A percentile compares a stretch with the other conserved stretches of the same genome.
Conservation (phyloP, 257 asterid species). For the Jasminum sambac region DNA sequence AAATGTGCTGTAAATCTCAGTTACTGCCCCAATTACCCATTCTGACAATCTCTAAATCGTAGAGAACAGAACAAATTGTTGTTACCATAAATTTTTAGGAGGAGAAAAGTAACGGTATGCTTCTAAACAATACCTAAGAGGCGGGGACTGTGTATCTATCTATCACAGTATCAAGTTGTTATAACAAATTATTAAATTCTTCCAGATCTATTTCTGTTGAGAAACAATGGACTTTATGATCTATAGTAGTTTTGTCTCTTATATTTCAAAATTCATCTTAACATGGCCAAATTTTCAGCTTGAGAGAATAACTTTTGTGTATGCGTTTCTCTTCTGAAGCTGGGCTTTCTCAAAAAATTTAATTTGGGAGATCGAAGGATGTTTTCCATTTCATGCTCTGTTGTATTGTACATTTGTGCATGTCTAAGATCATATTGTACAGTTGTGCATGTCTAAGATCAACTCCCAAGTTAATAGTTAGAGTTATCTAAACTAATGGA, state of each 20-base stretch:
- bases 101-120: not conserved
- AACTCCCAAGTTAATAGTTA: not conserved
- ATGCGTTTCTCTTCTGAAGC: too few species aligned
- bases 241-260: not conserved
- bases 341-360: not conserved
- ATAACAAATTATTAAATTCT: not conserved
- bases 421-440: not conserved
- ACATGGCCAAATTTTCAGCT: too few species aligned
- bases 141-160: not conserved
- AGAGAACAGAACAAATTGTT: not conserved
- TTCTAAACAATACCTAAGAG: not conserved
- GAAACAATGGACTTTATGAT: not conserved
- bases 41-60: not conserved
- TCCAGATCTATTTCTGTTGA: not conserved
- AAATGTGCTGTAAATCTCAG: not conserved
- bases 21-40: not conserved
- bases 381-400: not conserved
- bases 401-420: not conserved
- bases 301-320: too few species aligned
- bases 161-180: not conserved
- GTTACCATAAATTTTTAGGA: not conserved
- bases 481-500: not conserved
- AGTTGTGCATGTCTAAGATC: not conserved
- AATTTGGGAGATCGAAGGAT: not conserved
- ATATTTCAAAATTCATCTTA: not conserved